These are phyloP conservation scores for Hibiscus trionum DNA, from an alignment of 345 rosid genomes.

Conservation along the genomic window DNA sequence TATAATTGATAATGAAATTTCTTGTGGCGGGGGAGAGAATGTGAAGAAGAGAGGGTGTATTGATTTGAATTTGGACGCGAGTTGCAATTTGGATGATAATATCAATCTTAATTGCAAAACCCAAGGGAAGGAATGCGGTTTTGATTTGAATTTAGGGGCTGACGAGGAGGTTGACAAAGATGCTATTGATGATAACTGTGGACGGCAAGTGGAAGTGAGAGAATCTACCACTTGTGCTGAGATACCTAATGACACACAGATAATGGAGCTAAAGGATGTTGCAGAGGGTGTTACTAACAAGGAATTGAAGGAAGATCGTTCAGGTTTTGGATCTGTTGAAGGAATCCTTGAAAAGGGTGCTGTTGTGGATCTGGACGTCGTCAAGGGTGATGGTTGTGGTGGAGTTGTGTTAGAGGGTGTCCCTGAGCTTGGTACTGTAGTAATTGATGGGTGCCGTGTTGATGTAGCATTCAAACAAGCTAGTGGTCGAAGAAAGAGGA, in stretches of 20 bases:
- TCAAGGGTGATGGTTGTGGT: conserved; percentile 16
- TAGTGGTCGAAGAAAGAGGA: conserved; percentile 45
- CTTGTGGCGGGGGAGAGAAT: conserved; percentile 18
- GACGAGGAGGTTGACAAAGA: conserved; percentile 39
- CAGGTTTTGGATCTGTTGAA: conserved; percentile 23
- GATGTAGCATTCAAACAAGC: conserved; percentile 26
- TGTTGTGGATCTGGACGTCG: conserved; percentile 14
- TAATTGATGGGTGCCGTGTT: conserved; percentile 26
- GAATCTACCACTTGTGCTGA: conserved; percentile 6
- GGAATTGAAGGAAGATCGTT: conserved; percentile 31
- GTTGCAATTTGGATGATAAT: conserved; percentile 41
- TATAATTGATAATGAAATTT: conserved; percentile 9
- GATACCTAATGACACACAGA: conserved; percentile 22
- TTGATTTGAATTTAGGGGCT: conserved; percentile 77
- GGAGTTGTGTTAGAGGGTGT: conserved; percentile 22
- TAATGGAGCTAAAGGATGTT: conserved; percentile 16
- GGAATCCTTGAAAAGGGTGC: conserved; percentile 25
- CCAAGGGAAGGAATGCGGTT: conserved; percentile 42
- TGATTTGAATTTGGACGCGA: conserved; percentile 75
- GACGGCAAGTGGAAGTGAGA: conserved; percentile 18
- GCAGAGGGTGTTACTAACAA: conserved; percentile 23
- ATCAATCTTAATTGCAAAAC: conserved; percentile 15
- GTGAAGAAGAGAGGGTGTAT: conserved; percentile 37
- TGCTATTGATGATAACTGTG: conserved; percentile 14
- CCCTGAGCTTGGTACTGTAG: conserved; percentile 20